Evolutionary conservation across 306 rosid genomes (phyloP).

Genomic region (Vachellia pachyceras): DNA sequence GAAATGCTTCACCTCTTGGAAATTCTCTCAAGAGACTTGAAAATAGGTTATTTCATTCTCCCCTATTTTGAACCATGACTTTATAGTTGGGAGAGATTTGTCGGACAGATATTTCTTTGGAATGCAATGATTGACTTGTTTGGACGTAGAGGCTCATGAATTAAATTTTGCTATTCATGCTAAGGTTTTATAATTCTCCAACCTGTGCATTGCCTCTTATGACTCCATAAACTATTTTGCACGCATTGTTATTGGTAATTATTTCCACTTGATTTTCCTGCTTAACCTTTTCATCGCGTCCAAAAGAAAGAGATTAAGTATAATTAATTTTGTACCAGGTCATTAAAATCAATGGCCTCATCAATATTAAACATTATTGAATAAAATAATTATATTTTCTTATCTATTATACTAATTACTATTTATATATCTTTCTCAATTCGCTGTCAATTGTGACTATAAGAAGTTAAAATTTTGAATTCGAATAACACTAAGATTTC

Average conservation of each 20-base stretch:
- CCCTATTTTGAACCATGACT: neutral
- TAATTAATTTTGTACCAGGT: neutral
- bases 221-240: too few species aligned
- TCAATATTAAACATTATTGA: neutral
- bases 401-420: neutral
- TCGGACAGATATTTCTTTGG: neutral
- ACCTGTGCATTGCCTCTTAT: neutral
- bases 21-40: neutral
- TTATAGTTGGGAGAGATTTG: neutral
- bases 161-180: neutral
- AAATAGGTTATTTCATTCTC: constrained; percentile 16
- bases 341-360: neutral
- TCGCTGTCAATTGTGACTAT: too few species aligned
- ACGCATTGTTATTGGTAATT: too few species aligned
- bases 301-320: neutral
- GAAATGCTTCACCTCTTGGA: neutral
- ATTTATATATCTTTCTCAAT: too few species aligned
- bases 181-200: neutral
- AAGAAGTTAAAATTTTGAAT: too few species aligned
- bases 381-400: neutral
- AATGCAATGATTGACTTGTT: constrained; percentile 5
- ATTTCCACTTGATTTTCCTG: too few species aligned
- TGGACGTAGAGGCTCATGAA: neutral
- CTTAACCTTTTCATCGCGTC: neutral
- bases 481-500: too few species aligned